These are phyloP conservation scores for Xylariomycetidae sp. DNA, from an alignment of 2,329 filamentous ascomycete genomes.

Conservation along the genomic window DNA sequence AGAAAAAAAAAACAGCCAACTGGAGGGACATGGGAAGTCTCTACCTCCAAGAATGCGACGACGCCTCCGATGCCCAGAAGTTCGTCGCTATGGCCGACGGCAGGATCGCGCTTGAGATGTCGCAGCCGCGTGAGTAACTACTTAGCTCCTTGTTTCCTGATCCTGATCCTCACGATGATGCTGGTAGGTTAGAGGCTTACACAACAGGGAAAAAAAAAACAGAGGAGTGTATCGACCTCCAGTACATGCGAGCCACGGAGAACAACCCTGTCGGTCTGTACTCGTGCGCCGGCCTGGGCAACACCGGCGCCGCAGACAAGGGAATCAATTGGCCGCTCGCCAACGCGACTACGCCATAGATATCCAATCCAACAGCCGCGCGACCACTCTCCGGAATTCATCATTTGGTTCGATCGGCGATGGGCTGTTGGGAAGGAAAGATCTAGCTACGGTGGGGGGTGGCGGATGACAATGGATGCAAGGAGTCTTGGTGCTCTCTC, in stretches of 20 bases:
- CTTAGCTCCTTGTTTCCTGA: not conserved
- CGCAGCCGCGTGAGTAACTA: slow-evolving; percentile 30
- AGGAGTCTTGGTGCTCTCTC: too few relatives aligned
- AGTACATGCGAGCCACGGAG: slow-evolving; percentile 35
- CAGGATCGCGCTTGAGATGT: slow-evolving; percentile 31
- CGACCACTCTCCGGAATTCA: too few relatives aligned
- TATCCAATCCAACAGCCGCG: too few relatives aligned
- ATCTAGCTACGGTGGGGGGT: too few relatives aligned
- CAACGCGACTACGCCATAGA: slow-evolving; percentile 19
- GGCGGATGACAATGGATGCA: too few relatives aligned
- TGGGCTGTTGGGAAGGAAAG: too few relatives aligned
- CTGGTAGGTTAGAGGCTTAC: slow-evolving; percentile 3
- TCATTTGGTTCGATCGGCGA: too few relatives aligned
- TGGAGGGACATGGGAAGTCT: slow-evolving; percentile 37
- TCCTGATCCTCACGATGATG: not conserved
- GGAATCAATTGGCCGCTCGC: slow-evolving; percentile 37
- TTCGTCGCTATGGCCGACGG: slow-evolving; percentile 35
- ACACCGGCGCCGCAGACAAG: slow-evolving; percentile 34
- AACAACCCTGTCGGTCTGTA: slow-evolving; percentile 38
- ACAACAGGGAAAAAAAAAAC: too few relatives aligned
- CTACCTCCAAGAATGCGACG: slow-evolving; percentile 29
- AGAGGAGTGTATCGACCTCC: slow-evolving; percentile 37
- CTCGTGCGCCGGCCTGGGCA: slow-evolving; percentile 33
- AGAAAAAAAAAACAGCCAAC: slow-evolving; percentile 21
- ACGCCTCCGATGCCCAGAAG: slow-evolving; percentile 28